Base-by-base conservation (phyloP, 495 filamentous ascomycete genomes). In the Saxophila tyrrhenica region DNA sequence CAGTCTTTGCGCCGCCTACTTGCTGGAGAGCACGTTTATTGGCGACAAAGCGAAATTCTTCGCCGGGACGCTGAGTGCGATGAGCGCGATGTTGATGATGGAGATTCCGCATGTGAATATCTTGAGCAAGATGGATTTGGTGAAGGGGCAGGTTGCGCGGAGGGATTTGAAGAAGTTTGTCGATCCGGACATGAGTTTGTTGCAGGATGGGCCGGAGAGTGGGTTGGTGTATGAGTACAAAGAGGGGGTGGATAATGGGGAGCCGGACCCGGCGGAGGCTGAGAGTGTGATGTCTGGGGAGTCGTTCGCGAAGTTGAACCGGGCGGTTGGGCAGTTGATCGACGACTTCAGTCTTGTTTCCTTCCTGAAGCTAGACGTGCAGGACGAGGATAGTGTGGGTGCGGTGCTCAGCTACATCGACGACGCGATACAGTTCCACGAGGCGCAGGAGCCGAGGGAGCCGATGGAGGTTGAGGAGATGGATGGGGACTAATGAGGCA, bases 281-380 rank as follows among this genome's bases (percentile, higher is more conserved):
- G 73, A 81, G 35, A 77, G 78, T n/a, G 54, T 92, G 57, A 82
- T 94, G 84, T 81, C 77, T 7, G 89, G 89, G 10, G 74, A 77
- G 0, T 81, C 84, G 1, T 95, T 94, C 67, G 77, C 83, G 49
- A 77, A 75, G 51, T 72, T 95, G 51, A 95, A 95, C 59, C 76
- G 72, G 52, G 90, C 89, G 0, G 90, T 98, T 20, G 92, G 85
- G 13, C 79, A 83, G 49, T 70, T 98, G 51, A 90, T 98, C 53
- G 92, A 97, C 69, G 89, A 85, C 67, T 98, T 95, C 68, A 94
- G 89, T 68, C 94, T 98, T 88, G 90, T 98, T 3, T 92, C 83
- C 19, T 98, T 92, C 65, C 72, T 96, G 39, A 84, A 89, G 72
- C 71, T 98, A 32, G 86, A 97, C 64, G 87, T 80, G 46, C 86